Evolutionary conservation across 257 asterid genomes (phyloP), one percentile per base, ranked within the genome.

Genomic region (Solanum arcanum): DNA sequence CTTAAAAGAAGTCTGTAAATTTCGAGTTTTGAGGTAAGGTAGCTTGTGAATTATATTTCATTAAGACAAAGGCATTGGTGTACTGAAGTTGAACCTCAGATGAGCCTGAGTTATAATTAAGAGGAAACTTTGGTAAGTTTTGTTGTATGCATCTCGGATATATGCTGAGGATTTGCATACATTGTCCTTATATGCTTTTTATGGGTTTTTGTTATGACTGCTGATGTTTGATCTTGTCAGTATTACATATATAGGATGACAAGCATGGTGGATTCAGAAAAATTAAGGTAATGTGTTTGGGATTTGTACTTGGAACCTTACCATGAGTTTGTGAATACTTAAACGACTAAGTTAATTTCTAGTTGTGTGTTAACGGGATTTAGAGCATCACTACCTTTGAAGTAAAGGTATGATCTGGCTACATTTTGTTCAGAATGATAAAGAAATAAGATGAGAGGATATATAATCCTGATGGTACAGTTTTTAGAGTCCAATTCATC

Each of bases 1-100:
- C 62, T 80, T 78, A 33, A 74, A 74, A 64, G 46, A 66, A 64
- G 83, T 25, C 60, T 86, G 87, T 89, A 89, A 84, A 64, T 87
- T 73, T 78, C 66, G 35, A 83, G 56, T 44, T 25, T 52, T 85
- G 35, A 59, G 88, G 47, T 72, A 37, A 44, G 59, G 66, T 49
- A 42, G 87, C 77, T 60, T 85, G 77, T 62, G 69, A 86, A 73
- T 85, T 84, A 44, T 82, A 66, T 21, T 84, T n/a, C 68, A 15
- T 60, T 29, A 27, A 84, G 49, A 76, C 73, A 29, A 4, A 60
- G 74, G 33, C 62, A 44, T 8, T 85, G 88, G 84, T 70, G 41
- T 46, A 21, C 62, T 70, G 81, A 85, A 70, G 42, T 69, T 41
- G 49, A 68, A 41, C 59, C 83, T 18, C 42, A 60, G 31, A 27